Evolutionary conservation across 1,284 basidiomycete species (phyloP), one percentile per base, ranked within the genome.

Genomic region (Cryptococcus hybrid): DNA sequence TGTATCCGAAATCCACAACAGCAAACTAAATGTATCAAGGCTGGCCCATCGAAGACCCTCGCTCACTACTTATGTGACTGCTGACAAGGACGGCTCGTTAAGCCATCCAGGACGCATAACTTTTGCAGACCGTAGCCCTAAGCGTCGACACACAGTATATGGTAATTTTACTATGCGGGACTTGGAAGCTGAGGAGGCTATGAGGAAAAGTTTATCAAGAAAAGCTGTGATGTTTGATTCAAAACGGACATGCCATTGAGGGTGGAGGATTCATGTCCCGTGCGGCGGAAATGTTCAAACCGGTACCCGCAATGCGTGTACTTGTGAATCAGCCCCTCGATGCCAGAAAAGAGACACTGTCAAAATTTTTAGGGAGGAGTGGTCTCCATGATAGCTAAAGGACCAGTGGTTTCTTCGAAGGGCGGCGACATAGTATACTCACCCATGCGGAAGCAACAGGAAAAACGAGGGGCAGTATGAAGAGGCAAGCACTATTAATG

Each of bases 201-300:
- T 65, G 53, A 53, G 66, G 2, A 60, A 59, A 39, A 65, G 58
- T 7, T 35, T 68, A 9, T 63, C 66, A 7, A 64, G 68, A 49
- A 55, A 9, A 66, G 64, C 5, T 61, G 59, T 5, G 70, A 70
- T 54, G 59, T 71, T 8, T 74, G 72, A 51, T 71, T 37, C 61
- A 62, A 37, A 44, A 24, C 8, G 70, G 72, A 1, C 72, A 71
- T 51, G 72, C 72, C 0, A 59, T 64, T 12, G 58, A 64, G 39
- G 61, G 62, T 18, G 63, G 63, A 1, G 55, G 58, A 11, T 5
- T 64, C 6, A 45, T 62, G 7, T 54, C 63, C 1, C 56, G 72
- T 46, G 66, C 65, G 1, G 58, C 63, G 5, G 71, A 74, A 47
- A 71, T 74, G 67, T 53, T 73, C 47, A 70, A 70, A 38, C 71